phyloP scores from a whole-genome alignment of 768 basidiomycete genomes.

The Mycena maculata region DNA sequence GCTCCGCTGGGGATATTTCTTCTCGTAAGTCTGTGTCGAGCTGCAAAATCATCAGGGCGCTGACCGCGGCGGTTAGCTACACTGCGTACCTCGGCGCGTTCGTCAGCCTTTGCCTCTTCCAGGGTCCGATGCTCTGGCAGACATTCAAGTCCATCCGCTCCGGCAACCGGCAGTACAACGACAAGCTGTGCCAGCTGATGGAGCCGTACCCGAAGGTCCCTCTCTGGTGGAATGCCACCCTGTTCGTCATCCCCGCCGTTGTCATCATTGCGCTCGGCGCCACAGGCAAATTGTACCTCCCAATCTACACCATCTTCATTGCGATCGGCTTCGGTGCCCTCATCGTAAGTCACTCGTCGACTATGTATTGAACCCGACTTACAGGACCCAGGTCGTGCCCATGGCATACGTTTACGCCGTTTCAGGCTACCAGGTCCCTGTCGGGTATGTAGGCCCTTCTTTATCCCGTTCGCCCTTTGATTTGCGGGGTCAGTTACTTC shows the following conservation, averaged over 20 bases:
- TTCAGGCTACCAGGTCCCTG: conserved; percentile 36
- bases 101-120: conserved; percentile 38
- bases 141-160: conserved; percentile 21
- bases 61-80: conserved; percentile 24
- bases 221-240: conserved; percentile 39
- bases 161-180: conserved; percentile 25
- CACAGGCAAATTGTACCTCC: conserved; percentile 39
- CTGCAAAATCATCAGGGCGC: background rate
- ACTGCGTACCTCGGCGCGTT: conserved; percentile 40
- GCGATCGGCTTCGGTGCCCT: conserved; percentile 37
- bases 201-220: conserved; percentile 38
- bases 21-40: background rate
- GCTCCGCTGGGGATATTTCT: conserved; percentile 37
- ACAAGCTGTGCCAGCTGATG: conserved; percentile 41
- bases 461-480: background rate
- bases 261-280: conserved; percentile 36
- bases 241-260: conserved; percentile 33
- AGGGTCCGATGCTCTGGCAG: conserved; percentile 37
- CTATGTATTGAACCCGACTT: background rate
- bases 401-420: conserved; percentile 40
- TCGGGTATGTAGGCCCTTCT: conserved; percentile 7
- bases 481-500: conserved; percentile 34
- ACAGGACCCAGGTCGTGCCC: conserved; percentile 4
- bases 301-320: conserved; percentile 41
- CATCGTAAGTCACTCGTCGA: conserved; percentile 31